Percentiles rank a stretch among this genome's conserved stretches.
Evolutionary conservation across 352 stramenopile species (phyloP).

Genomic region (Elongisporangium undulatum): DNA sequence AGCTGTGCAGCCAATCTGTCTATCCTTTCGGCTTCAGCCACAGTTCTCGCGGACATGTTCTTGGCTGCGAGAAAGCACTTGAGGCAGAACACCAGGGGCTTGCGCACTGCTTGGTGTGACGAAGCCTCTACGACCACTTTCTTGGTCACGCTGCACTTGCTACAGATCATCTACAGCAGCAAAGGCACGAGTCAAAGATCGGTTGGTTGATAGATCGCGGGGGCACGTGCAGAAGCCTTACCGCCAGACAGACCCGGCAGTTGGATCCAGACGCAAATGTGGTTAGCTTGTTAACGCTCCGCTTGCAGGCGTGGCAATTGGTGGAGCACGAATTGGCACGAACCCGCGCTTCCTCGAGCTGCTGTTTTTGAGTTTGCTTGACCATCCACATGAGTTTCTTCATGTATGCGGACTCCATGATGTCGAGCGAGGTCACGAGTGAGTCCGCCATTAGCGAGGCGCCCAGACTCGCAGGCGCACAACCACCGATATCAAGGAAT

Average conservation of each 20-base stretch:
- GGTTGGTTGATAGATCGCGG: constrained; percentile 25
- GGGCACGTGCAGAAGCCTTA: constrained; percentile 12
- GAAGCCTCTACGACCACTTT: constrained; percentile 53
- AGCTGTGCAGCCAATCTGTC: too few species aligned
- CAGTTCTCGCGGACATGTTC: constrained; percentile 27
- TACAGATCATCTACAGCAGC: constrained; percentile 45
- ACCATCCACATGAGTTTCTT: constrained; percentile 62
- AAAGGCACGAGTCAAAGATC: constrained; percentile 33
- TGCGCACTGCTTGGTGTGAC: constrained; percentile 19
- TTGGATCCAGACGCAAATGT: constrained; percentile 15
- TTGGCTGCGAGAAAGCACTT: constrained; percentile 42
- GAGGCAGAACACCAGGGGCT: constrained; percentile 41
- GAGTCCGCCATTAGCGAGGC: constrained; percentile 40
- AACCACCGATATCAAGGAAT: constrained; percentile 42
- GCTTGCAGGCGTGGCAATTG: constrained; percentile 9
- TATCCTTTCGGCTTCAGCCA: constrained; percentile 18
- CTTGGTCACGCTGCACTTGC: constrained; percentile 47
- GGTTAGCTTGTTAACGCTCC: constrained; percentile 10
- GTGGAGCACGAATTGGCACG: constrained; percentile 6
- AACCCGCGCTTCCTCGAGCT: constrained; percentile 10
- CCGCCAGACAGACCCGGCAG: constrained; percentile 15
- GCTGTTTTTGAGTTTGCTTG: constrained; percentile 22
- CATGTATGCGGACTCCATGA: constrained; percentile 48
- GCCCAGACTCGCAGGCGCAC: constrained; percentile 26
- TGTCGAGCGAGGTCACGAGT: constrained; percentile 25